phyloP scores from a whole-genome alignment of 164 flowering plant genomes.

The Litsea cubeba region DNA sequence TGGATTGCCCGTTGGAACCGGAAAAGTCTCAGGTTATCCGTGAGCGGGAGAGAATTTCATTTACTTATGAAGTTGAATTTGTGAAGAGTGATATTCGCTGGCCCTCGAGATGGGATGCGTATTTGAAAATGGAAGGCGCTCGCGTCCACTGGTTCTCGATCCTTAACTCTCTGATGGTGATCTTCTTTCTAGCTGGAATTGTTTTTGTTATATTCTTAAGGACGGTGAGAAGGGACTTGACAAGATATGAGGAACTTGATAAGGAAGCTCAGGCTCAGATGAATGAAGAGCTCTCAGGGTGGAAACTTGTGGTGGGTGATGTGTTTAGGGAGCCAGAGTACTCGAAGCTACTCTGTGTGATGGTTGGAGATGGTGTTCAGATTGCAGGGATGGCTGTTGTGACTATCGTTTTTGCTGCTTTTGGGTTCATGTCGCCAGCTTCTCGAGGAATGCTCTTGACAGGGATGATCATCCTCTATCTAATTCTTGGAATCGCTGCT shows the following conservation, averaged over 20 bases:
- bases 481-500: constrained; percentile 34
- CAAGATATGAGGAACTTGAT: constrained; percentile 53
- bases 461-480: constrained; percentile 35
- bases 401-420: constrained; percentile 35
- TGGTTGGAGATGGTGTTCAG: constrained; percentile 40
- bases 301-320: constrained; percentile 73
- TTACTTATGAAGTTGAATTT: constrained; percentile 52
- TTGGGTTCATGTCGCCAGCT: constrained; percentile 45
- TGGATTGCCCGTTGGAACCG: constrained; percentile 6
- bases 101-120: constrained; percentile 65
- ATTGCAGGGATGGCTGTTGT: constrained; percentile 39
- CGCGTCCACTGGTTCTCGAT: constrained; percentile 62
- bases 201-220: constrained; percentile 49
- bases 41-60: constrained; percentile 23
- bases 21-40: constrained; percentile 18
- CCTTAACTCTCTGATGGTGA: constrained; percentile 56
- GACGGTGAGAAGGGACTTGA: constrained; percentile 37
- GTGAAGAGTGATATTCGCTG: constrained; percentile 42
- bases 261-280: constrained; percentile 70
- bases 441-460: constrained; percentile 39
- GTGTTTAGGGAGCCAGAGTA: constrained; percentile 46
- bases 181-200: constrained; percentile 49
- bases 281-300: constrained; percentile 72
- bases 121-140: constrained; percentile 56
- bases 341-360: constrained; percentile 31